A percentile compares a stretch with the other conserved stretches of the same genome.
phyloP scores from a whole-genome alignment of 2,329 filamentous ascomycete species.

The Epichloe glyceriae region DNA sequence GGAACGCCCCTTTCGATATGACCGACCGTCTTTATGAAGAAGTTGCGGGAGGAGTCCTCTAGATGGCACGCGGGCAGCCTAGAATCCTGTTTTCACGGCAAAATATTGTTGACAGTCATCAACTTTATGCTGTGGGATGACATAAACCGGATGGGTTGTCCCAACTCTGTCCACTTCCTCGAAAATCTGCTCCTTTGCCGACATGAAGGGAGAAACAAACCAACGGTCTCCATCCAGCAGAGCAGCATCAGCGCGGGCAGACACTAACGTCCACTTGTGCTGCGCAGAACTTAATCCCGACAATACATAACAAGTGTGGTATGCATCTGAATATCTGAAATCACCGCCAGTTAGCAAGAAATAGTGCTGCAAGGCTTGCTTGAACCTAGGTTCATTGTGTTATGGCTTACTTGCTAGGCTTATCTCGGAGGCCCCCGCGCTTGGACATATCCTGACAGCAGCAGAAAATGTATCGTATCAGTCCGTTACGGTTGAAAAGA shows the following conservation, averaged over 20 bases:
- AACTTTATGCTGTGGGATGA: slow-evolving; percentile 60
- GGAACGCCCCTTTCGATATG: neutral
- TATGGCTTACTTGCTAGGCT: slow-evolving; percentile 65
- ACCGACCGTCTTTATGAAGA: neutral
- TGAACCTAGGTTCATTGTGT: neutral
- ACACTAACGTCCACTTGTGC: slow-evolving; percentile 44
- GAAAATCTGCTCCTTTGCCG: slow-evolving; percentile 47
- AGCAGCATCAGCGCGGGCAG: slow-evolving; percentile 19
- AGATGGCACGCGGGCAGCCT: slow-evolving; percentile 9
- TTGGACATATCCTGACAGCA: slow-evolving; percentile 67
- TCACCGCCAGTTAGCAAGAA: slow-evolving; percentile 1
- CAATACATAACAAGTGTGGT: slow-evolving; percentile 88
- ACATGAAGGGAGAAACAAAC: slow-evolving; percentile 35
- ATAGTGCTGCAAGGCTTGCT: neutral
- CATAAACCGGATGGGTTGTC: slow-evolving; percentile 72
- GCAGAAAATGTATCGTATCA: slow-evolving; percentile 78
- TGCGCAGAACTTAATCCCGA: slow-evolving; percentile 74
- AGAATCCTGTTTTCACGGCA: slow-evolving; percentile 43
- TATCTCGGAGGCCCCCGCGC: slow-evolving; percentile 78
- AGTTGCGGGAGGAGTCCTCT: neutral
- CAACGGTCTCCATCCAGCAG: slow-evolving; percentile 28
- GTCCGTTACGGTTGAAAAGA: slow-evolving; percentile 69
- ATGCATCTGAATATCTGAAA: slow-evolving; percentile 62
- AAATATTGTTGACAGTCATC: slow-evolving; percentile 55
- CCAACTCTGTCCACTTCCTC: slow-evolving; percentile 57